Evolutionary conservation across 257 asterid species (phyloP), one percentile per base, ranked within the genome.

Genomic region (Jacaranda copaia): DNA sequence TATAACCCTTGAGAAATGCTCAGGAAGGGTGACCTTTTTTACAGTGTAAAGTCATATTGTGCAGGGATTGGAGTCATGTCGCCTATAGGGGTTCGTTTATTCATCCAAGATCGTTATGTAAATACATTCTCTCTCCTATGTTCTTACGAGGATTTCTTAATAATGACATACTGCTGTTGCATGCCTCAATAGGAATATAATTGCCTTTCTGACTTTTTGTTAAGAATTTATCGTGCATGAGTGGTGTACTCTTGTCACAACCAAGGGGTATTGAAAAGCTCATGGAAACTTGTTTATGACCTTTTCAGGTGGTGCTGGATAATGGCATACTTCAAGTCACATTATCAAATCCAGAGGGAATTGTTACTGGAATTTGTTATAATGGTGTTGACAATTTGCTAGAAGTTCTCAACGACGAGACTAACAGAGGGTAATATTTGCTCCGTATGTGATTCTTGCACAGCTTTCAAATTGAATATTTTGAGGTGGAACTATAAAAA

Each of bases 41-140:
- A 19, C 52, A 55, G 72, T 62, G n/a, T 68, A 58, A 53, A 18
- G 51, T 72, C 39, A 15, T 74, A 11, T 72, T 76, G 53, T 80
- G 78, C 84, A 83, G 91, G 80, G 72, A 49, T 62, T 63, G 90
- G 85, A 84, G 49, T 55, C 75, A 93, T 93, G 97, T 63, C 96
- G 19, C 90, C 88, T 42, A 46, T 57, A 16, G 94, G 93, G 58
- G 96, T 89, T 75, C 81, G 86, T 77, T 84, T 89, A 83, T 74
- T 60, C 40, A 67, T 93, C 68, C 89, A 87, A 73, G 90, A 93
- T 79, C 93, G 77, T 46, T 83, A 91, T 85, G 98, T 89, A 82
- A 82, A 56, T 72, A 43, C 43, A n/a, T 62, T 51, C 16, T 3
- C 39, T 49, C 57, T 73, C 59, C 67, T 57, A n/a, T 60, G 15